phyloP scores from a whole-genome alignment of 2,329 filamentous ascomycete species.

The Penicillium glabrum region DNA sequence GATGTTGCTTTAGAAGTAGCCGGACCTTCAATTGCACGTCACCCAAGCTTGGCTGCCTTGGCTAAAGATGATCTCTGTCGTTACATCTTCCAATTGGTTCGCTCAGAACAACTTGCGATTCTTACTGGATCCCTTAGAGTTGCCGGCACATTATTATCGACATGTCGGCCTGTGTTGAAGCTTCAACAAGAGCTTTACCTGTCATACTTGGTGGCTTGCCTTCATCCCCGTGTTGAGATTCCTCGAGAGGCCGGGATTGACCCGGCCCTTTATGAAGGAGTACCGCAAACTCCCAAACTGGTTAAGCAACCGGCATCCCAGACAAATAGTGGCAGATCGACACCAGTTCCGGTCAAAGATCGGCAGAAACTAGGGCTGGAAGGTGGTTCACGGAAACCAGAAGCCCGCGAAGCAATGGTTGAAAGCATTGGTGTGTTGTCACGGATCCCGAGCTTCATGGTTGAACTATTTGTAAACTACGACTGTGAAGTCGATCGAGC shows the following conservation, averaged over 20 bases:
- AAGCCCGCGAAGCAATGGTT: conserved; percentile 96
- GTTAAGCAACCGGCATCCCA: conserved; percentile 78
- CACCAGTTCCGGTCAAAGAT: conserved; percentile 88
- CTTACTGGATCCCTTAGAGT: conserved; percentile 91
- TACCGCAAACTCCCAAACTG: conserved; percentile 85
- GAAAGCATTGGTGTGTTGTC: conserved; percentile 91
- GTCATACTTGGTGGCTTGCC: conserved; percentile 88
- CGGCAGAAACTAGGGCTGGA: conserved; percentile 90
- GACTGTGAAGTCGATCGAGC: conserved; percentile 90
- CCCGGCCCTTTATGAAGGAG: conserved; percentile 85
- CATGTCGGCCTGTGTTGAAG: conserved; percentile 86
- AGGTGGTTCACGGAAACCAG: conserved; percentile 86
- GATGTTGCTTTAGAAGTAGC: conserved; percentile 96
- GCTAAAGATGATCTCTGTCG: conserved; percentile 92
- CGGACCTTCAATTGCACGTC: conserved; percentile 88
- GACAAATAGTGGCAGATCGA: conserved; percentile 75
- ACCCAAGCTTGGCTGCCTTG: conserved; percentile 81
- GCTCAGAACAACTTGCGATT: conserved; percentile 94
- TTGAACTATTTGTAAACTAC: conserved; percentile 95
- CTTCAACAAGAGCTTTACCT: conserved; percentile 95
- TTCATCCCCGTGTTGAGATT: conserved; percentile 93
- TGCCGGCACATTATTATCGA: conserved; percentile 84
- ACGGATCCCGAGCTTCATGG: conserved; percentile 90
- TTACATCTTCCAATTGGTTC: conserved; percentile 91
- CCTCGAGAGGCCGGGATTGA: conserved; percentile 88